phyloP scores from a whole-genome alignment of 768 basidiomycete genomes.

The Amanita rimosa region DNA sequence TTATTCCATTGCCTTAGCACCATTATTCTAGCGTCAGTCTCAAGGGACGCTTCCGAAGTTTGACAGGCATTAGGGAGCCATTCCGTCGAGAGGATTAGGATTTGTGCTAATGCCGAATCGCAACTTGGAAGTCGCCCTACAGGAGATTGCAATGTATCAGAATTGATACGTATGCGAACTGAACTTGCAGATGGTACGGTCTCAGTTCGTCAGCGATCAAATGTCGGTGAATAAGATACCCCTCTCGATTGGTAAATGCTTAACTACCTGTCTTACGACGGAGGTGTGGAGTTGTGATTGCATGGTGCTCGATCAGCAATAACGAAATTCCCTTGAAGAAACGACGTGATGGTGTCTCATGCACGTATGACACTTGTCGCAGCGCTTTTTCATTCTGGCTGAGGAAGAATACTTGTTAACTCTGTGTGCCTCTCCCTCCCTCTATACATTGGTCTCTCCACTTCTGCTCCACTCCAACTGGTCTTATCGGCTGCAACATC shows the following conservation, averaged over 20 bases:
- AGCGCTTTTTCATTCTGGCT: constrained; percentile 7
- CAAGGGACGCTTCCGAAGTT: constrained; percentile 26
- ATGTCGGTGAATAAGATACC: constrained; percentile 1
- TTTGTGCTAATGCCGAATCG: constrained; percentile 9
- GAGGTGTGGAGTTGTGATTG: constrained; percentile 1
- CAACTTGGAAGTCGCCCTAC: constrained; percentile 11
- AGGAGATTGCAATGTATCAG: not conserved
- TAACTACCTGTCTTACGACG: constrained; percentile 5
- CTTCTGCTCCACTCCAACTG: constrained; percentile 18
- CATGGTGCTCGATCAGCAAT: not conserved
- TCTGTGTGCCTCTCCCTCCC: constrained; percentile 17
- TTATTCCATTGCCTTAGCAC: constrained; percentile 5
- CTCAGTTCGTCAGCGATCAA: not conserved
- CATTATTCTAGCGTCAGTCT: constrained; percentile 6
- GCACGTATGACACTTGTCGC: constrained; percentile 9
- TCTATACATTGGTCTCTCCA: constrained; percentile 15
- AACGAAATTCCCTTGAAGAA: constrained; percentile 3
- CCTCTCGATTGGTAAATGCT: constrained; percentile 4
- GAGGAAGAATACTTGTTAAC: constrained; percentile 5
- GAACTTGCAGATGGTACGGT: not conserved
- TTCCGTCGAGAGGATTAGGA: constrained; percentile 22
- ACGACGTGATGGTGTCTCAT: constrained; percentile 1
- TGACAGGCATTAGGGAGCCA: constrained; percentile 26
- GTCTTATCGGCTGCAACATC: constrained; percentile 19
- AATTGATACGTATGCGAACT: not conserved